A percentile compares a stretch with the other conserved stretches of the same genome.
These are phyloP conservation scores for Penicillium sp. DNA, from an alignment of 2,329 filamentous ascomycete species.

Conservation along the genomic window DNA sequence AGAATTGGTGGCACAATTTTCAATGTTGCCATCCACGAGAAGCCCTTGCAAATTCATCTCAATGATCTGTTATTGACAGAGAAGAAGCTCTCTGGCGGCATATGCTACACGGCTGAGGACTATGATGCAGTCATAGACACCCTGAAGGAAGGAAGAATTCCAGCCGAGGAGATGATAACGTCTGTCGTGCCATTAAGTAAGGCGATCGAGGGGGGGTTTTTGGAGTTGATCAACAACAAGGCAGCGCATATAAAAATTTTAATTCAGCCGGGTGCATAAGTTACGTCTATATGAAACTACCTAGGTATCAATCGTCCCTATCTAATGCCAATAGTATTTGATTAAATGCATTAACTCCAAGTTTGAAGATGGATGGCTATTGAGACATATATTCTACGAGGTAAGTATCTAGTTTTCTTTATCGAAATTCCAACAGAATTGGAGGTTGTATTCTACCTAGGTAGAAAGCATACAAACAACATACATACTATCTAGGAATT, in stretches of 20 bases:
- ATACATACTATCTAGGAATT: too few relatives aligned
- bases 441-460: too few relatives aligned
- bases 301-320: too few relatives aligned
- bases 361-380: too few relatives aligned
- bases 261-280: conserved; percentile 1
- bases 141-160: background rate
- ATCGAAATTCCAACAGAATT: too few relatives aligned
- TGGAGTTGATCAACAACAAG: conserved; percentile 31
- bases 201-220: background rate
- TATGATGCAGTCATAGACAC: background rate
- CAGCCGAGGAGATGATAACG: conserved; percentile 1
- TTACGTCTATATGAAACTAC: background rate
- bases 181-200: conserved; percentile 5
- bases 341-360: too few relatives aligned
- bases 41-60: conserved; percentile 49
- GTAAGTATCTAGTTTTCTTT: too few relatives aligned
- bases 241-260: conserved; percentile 2
- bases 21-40: conserved; percentile 64
- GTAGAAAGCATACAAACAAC: too few relatives aligned
- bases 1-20: conserved; percentile 55
- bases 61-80: conserved; percentile 47
- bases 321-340: too few relatives aligned
- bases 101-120: conserved; percentile 3
- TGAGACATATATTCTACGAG: too few relatives aligned
- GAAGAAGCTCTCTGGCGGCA: conserved; percentile 37